Conservation (phyloP, 164 flowering plant species). For the Macadamia integrifolia region DNA sequence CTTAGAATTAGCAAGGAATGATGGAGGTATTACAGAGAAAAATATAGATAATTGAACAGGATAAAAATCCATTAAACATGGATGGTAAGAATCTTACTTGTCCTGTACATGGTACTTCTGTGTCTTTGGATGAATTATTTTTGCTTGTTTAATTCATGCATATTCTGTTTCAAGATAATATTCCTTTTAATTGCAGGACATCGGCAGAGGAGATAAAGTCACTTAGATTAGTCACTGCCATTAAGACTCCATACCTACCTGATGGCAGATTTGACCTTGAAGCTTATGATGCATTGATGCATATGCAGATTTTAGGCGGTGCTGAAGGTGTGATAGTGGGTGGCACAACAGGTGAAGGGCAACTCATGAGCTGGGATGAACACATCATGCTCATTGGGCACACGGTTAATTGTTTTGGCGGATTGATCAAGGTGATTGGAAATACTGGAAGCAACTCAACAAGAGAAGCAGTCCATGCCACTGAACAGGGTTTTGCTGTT, state of each 20-base stretch:
- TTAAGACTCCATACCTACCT: constrained; percentile 86
- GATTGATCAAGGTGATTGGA: constrained; percentile 30
- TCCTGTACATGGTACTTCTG: not conserved
- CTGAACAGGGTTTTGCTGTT: constrained; percentile 60
- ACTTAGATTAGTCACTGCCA: constrained; percentile 73
- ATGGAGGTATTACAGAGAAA: too few species aligned
- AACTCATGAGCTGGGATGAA: constrained; percentile 95
- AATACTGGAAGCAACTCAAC: too few species aligned
- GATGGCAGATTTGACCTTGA: constrained; percentile 92
- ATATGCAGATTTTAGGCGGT: constrained; percentile 69
- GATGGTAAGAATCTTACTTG: not conserved
- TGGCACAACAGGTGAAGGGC: constrained; percentile 96
- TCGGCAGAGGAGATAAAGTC: constrained; percentile 62
- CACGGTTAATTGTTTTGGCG: constrained; percentile 39
- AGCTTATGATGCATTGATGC: constrained; percentile 77
- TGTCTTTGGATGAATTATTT: not conserved
- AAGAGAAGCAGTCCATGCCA: constrained; percentile 89
- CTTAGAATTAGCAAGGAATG: too few species aligned
- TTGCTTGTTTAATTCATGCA: not conserved
- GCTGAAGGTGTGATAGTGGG: constrained; percentile 84
- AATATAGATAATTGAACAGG: too few species aligned
- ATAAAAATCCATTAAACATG: too few species aligned
- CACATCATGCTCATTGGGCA: constrained; percentile 87
- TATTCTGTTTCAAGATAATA: not conserved
- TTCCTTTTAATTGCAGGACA: constrained; percentile 46